Conservation (phyloP, 768 basidiomycete genomes). For the Psilocybe cubensis region DNA sequence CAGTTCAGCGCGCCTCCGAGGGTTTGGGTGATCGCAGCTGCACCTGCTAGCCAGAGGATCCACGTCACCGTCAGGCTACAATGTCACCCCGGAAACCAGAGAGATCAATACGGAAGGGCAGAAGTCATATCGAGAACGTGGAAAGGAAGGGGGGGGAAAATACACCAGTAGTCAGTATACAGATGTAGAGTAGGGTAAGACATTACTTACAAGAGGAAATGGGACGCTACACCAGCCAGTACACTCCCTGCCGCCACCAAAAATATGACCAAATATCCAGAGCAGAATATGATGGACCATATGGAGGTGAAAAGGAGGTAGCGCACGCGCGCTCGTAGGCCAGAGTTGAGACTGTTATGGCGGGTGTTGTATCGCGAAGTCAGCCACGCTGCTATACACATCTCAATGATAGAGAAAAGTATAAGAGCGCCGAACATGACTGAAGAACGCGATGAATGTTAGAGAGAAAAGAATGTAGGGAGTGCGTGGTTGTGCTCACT, state of each 20-base stretch:
- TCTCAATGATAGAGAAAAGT: slow-evolving; percentile 71
- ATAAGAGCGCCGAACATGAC: slow-evolving; percentile 59
- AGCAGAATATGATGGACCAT: slow-evolving; percentile 68
- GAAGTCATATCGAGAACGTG: neutral
- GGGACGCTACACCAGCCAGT: slow-evolving; percentile 64
- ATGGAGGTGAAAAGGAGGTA: slow-evolving; percentile 72
- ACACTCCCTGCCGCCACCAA: slow-evolving; percentile 49
- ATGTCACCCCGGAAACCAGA: neutral
- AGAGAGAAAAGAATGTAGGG: neutral
- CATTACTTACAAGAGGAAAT: slow-evolving; percentile 63
- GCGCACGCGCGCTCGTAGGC: slow-evolving; percentile 63
- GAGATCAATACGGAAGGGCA: neutral
- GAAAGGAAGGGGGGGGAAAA: neutral
- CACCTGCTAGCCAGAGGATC: slow-evolving; percentile 79
- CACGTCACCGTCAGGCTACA: slow-evolving; percentile 70
- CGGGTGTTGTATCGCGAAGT: slow-evolving; percentile 59
- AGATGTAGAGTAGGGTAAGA: neutral
- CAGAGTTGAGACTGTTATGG: slow-evolving; percentile 50
- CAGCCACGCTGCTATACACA: slow-evolving; percentile 76
- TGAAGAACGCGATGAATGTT: slow-evolving; percentile 22
- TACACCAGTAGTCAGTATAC: neutral
- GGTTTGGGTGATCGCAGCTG: slow-evolving; percentile 67
- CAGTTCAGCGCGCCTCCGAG: slow-evolving; percentile 77
- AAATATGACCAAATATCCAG: slow-evolving; percentile 59
- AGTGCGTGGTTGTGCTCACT: slow-evolving; percentile 39